phyloP scores from a whole-genome alignment of 202 grass and related monocot species.

The Tripidium arundinaceum region DNA sequence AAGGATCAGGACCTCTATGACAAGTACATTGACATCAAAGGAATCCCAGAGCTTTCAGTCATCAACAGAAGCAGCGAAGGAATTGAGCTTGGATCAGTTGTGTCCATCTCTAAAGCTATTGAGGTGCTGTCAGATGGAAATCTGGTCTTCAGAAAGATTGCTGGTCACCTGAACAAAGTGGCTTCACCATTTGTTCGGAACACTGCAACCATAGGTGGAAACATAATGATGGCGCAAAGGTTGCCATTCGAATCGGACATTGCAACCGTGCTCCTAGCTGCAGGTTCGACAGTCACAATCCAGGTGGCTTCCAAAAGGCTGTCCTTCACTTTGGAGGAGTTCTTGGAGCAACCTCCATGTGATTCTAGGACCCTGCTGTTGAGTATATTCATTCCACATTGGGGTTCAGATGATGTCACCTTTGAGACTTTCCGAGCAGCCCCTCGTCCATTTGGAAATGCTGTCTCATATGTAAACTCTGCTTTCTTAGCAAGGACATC shows the following conservation, averaged over 20 bases:
- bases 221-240: constrained; percentile 69
- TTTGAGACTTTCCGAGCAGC: constrained; percentile 71
- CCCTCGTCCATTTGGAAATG: constrained; percentile 77
- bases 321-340: constrained; percentile 56
- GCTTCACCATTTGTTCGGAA: constrained; percentile 66
- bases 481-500: constrained; percentile 63
- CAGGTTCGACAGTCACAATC: constrained; percentile 39
- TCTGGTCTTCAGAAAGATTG: constrained; percentile 51
- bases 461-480: constrained; percentile 73
- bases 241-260: constrained; percentile 49
- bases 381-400: constrained; percentile 61
- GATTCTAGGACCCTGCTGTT: constrained; percentile 50
- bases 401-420: constrained; percentile 41
- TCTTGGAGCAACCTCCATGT: constrained; percentile 51
- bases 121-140: constrained; percentile 47
- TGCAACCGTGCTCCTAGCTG: constrained; percentile 58
- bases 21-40: constrained; percentile 60
- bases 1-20: constrained; percentile 65
- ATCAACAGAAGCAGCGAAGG: constrained; percentile 50
- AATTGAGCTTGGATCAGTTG: constrained; percentile 55
- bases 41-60: constrained; percentile 55
- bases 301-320: constrained; percentile 36
- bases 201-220: constrained; percentile 66
- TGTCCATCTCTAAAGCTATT: constrained; percentile 62
- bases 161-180: constrained; percentile 61